These are phyloP conservation scores for Clarireedia hainanense DNA, from an alignment of 2,329 filamentous ascomycete genomes.

Conservation along the genomic window DNA sequence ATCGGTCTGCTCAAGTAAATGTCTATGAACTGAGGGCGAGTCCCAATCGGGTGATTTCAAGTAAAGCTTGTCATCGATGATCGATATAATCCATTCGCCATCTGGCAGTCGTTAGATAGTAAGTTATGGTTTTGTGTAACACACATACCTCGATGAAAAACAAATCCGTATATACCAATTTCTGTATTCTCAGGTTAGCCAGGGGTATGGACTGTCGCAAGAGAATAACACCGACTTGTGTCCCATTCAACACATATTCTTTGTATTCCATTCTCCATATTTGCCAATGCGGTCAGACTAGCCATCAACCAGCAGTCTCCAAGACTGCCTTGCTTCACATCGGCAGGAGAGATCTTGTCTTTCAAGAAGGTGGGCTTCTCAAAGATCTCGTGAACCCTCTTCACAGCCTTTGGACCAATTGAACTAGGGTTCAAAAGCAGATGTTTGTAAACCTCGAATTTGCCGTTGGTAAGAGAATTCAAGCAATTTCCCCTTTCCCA, in stretches of 20 bases:
- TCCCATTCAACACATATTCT: constrained; percentile 70
- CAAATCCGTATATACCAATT: constrained; percentile 83
- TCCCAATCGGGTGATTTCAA: constrained; percentile 78
- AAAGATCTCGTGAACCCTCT: constrained; percentile 69
- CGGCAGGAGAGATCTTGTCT: constrained; percentile 67
- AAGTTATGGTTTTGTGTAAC: not conserved
- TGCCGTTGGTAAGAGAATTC: constrained; percentile 27
- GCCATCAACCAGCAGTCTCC: constrained; percentile 87
- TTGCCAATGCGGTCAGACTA: constrained; percentile 67
- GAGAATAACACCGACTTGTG: constrained; percentile 31
- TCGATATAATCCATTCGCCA: constrained; percentile 86
- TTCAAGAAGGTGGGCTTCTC: constrained; percentile 71
- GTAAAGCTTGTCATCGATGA: constrained; percentile 86
- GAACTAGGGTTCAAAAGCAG: constrained; percentile 40
- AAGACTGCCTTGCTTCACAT: constrained; percentile 70
- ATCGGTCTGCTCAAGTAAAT: constrained; percentile 68
- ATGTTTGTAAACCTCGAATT: constrained; percentile 43
- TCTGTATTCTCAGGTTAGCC: constrained; percentile 23
- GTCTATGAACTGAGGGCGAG: constrained; percentile 65
- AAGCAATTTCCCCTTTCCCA: constrained; percentile 29
- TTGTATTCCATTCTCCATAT: constrained; percentile 62
- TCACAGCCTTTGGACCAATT: constrained; percentile 63
- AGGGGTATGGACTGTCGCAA: not conserved
- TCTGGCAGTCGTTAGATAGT: constrained; percentile 36
- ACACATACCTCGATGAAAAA: constrained; percentile 56